Base-by-base conservation (phyloP, 2,329 filamentous ascomycete species). In the Monilinia fructicola region DNA sequence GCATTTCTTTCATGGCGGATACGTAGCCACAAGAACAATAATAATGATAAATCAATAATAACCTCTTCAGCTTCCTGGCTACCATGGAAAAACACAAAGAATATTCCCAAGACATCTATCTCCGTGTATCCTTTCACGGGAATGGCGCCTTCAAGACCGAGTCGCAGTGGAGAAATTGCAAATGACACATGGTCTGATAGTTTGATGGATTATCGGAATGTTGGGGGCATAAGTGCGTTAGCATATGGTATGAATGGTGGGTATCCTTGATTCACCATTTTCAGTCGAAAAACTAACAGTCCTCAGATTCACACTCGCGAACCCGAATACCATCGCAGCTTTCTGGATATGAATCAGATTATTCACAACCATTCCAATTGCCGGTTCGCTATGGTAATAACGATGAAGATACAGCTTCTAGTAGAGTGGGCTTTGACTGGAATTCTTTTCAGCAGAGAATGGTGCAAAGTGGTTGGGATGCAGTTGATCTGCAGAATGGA, bases 51-150 rank as follows among this genome's bases (percentile, higher is more conserved):
- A 10, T n/a, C 52, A 12, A 50, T 10, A 26, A 26, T 6, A 3
- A 50, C 2, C 4, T 38, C 21, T 2, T 48, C n/a, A 35, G 11
- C 16, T 4, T 23, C 44, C 10, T 48, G 44, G 28, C 14, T 60
- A 38, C 31, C 58, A 26, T 60, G 58, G 58, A 60, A 31, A 60
- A 48, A 50, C 28, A 50, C 7, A 50, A 50, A 26, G 31, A 44
- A 50, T 4, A n/a, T 60, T 2, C 58, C 44, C 2, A 35, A 44
- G n/a, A 50, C 31, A 26, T 60, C 58, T 26, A 31, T 50, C 10
- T 38, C 58, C 1, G 12, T 21, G 4, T 60, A 60, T 35, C 58
- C 58, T 21, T 60, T 60, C 14, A 60, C 21, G 18, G 44, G 44
- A 7, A 60, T 60, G 44, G 28, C 58, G 18, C 28, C 21, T 12